Evolutionary conservation across 305 asterid genomes (phyloP), one percentile per base, ranked within the genome.

Genomic region (Fraxinus greggii): DNA sequence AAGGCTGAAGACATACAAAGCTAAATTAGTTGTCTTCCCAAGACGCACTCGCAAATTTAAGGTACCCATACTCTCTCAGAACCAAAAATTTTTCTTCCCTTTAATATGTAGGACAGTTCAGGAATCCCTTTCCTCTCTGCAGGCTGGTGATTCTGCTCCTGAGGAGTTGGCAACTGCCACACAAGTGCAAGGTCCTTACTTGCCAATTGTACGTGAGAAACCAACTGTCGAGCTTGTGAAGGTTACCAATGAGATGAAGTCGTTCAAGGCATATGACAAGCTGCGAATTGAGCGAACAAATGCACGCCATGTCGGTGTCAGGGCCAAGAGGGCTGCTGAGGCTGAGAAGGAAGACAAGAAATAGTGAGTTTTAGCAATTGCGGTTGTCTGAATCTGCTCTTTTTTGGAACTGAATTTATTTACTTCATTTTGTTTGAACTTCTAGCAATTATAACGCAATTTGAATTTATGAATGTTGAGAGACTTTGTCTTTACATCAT

Each of bases 271-370:
- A 12, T 94, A 91, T n/a, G 89, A 90, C 91, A 94, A 92, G 94
- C 92, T 94, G 73, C 97, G 97, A 1, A 13, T 93, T 78, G 98
- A 93, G 89, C 63, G 92, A 59, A 90, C 82, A 0, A 94, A 94
- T 10, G 89, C 78, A 9, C 97, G 98, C 67, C 93, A 93, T 26
- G 88, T 91, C 2, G 97, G 97, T 63, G 88, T 85, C 38, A 91
- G 97, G 84, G 92, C 90, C 79, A 93, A 93, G 97, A 93, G 88
- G 86, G 98, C 97, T 0, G 97, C 97, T 0, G 98, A 94, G 86
- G 98, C 97, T 0, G 97, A 94, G 80, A 94, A 94, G 87, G 98
- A 95, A 82, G 98, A 93, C 77, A 95, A 95, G 89, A 94, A 94
- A 81, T 93, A 90, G 84, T 32, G 75, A 74, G 29, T 74, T 76